Evolutionary conservation across 768 basidiomycete species (phyloP).

Genomic region (Mycena filopes): DNA sequence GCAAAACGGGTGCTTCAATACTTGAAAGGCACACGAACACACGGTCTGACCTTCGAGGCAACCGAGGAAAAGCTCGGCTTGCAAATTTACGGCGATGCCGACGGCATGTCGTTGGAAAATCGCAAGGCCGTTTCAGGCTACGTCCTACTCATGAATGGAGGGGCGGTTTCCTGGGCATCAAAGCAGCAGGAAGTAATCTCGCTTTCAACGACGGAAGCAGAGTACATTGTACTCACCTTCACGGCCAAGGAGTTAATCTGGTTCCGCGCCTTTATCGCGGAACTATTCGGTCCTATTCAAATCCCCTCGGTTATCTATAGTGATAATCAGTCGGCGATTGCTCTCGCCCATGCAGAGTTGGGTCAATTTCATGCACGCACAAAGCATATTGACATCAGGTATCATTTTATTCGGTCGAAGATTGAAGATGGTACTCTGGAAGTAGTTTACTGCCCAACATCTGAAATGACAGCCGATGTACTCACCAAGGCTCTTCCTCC

Average conservation of each 20-base stretch:
- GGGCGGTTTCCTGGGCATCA: background rate
- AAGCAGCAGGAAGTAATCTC: background rate
- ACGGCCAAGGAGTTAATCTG: background rate
- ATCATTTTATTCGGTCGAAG: constrained; percentile 10
- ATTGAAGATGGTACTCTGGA: constrained; percentile 4
- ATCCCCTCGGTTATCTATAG: constrained; percentile 9
- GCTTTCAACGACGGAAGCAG: constrained; percentile 4
- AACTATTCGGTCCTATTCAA: background rate
- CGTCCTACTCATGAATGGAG: constrained; percentile 1
- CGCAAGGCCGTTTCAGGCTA: constrained; percentile 13
- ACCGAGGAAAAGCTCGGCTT: background rate
- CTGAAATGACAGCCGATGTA: constrained; percentile 1
- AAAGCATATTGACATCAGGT: constrained; percentile 15
- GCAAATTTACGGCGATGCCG: constrained; percentile 5
- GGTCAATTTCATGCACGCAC: constrained; percentile 19
- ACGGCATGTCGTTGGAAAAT: constrained; percentile 12
- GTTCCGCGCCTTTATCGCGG: background rate
- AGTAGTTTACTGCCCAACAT: constrained; percentile 12
- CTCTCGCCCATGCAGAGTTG: constrained; percentile 7
- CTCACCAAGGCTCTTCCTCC: constrained; percentile 15
- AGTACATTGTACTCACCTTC: constrained; percentile 5
- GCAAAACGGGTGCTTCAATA: constrained; percentile 2
- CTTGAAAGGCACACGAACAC: background rate
- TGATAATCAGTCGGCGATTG: constrained; percentile 18
- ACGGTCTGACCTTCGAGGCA: background rate